A percentile compares a stretch with the other conserved stretches of the same genome.
phyloP scores from a whole-genome alignment of 805 yeast genomes.

The Yarrowia deformans region DNA sequence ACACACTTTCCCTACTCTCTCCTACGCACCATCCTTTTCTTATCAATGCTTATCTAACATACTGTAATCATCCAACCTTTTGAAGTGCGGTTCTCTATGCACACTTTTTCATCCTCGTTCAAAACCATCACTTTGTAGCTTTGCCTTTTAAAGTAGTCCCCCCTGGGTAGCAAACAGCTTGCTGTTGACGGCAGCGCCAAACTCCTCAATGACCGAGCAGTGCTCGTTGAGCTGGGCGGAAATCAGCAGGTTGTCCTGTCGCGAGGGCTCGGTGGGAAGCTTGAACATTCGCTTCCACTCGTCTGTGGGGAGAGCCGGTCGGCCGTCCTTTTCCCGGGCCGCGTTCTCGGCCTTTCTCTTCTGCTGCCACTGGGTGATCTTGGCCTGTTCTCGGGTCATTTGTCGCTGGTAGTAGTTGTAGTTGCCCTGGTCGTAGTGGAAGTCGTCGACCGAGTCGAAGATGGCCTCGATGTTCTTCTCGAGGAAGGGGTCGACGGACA shows the following conservation, averaged over 20 bases:
- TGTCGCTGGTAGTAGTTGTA: slow-evolving; percentile 84
- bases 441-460: slow-evolving; percentile 73
- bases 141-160: slow-evolving; percentile 14
- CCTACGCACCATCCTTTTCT: neutral
- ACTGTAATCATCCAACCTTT: slow-evolving; percentile 17
- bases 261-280: slow-evolving; percentile 76
- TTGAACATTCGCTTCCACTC: slow-evolving; percentile 73
- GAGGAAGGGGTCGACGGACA: slow-evolving; percentile 54
- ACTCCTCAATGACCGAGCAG: slow-evolving; percentile 74
- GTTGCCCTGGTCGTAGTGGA: slow-evolving; percentile 78
- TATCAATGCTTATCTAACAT: slow-evolving; percentile 38
- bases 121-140: too few relatives aligned
- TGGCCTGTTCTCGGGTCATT: slow-evolving; percentile 70
- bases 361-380: slow-evolving; percentile 77
- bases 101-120: neutral
- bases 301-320: slow-evolving; percentile 56
- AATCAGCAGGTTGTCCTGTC: slow-evolving; percentile 73
- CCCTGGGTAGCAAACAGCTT: slow-evolving; percentile 60
- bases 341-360: slow-evolving; percentile 71
- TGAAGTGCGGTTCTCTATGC: neutral
- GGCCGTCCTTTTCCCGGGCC: slow-evolving; percentile 64
- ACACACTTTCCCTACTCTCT: too few relatives aligned
- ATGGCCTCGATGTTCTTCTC: slow-evolving; percentile 64
- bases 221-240: slow-evolving; percentile 72
- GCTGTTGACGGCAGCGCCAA: slow-evolving; percentile 69